Evolutionary conservation across 495 filamentous ascomycete genomes (phyloP).

Genomic region (Amorphotheca resinae): DNA sequence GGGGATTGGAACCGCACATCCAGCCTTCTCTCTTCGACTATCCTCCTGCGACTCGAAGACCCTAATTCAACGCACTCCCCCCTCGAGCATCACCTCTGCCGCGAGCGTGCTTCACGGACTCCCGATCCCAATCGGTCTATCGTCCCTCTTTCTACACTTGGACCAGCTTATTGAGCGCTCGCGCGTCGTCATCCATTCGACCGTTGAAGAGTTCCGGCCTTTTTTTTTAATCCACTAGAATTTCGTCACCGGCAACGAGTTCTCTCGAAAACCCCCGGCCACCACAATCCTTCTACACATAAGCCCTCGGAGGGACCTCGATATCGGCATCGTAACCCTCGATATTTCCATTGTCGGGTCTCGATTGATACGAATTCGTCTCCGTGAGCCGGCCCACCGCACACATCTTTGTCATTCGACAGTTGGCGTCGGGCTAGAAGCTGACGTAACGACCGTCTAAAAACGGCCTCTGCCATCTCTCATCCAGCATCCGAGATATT

Average conservation of each 20-base stretch:
- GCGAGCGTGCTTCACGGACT: slow-evolving; percentile 17
- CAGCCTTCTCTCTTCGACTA: slow-evolving; percentile 4
- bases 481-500: slow-evolving; percentile 15
- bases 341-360: background rate
- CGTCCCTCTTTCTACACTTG: slow-evolving; percentile 11
- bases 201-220: too few species aligned
- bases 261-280: background rate
- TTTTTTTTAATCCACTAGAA: slow-evolving; percentile 13
- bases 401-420: background rate
- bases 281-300: slow-evolving; percentile 2
- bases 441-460: slow-evolving; percentile 10
- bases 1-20: slow-evolving; percentile 28
- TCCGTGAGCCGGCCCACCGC: too few species aligned
- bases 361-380: slow-evolving; percentile 2
- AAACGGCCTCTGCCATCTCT: slow-evolving; percentile 17
- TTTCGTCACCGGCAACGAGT: slow-evolving; percentile 5
- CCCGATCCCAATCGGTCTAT: slow-evolving; percentile 19
- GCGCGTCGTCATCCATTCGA: too few species aligned
- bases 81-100: slow-evolving; percentile 9
- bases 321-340: background rate
- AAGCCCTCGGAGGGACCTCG: slow-evolving; percentile 1
- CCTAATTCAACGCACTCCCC: slow-evolving; percentile 16
- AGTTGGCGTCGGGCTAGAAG: slow-evolving; percentile 2
- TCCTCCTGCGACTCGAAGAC: slow-evolving; percentile 2
- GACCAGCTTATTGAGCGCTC: too few species aligned